Evolutionary conservation across 768 basidiomycete genomes (phyloP), one percentile per base, ranked within the genome.

Genomic region (Cyathus striatus): DNA sequence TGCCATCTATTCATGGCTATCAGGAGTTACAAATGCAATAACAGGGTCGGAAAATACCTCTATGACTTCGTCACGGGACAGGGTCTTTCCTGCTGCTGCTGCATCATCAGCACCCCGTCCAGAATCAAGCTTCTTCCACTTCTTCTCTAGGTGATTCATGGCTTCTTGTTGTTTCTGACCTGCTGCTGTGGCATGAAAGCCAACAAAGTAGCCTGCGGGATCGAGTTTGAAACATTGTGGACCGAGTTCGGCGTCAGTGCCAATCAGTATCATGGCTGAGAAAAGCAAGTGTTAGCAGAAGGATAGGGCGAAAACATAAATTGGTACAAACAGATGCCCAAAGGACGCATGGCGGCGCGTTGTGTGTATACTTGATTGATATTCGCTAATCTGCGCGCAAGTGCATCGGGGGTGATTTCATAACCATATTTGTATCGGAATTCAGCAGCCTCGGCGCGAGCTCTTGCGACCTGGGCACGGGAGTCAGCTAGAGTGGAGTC

Each of bases 301-400:
- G 30, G 23, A n/a, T 22, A 27, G n/a, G 17, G 17, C 13, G 24
- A 14, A 12, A 21, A 21, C 30, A 25, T 7, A 14, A 36, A n/a
- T 20, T 17, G 23, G 34, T 20, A 56, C 86, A 52, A 58, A 95
- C 95, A 85, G 48, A 98, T 96, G 33, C 95, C 96, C 23, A 97
- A 67, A 2, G 96, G 96, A 32, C 96, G 78, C 94, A 99, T 97
- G 26, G 80, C 96, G 2, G 95, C 95, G 45, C 90, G 78, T 66
- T 99, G 96, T 2, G 96, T 99, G 66, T 97, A 97, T 1, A 97
- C 95, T 66, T 98, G 96, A 59, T 97, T 98, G 63, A 98, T 92
- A 63, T 97, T 96, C 23, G 95, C 96, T 57, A 99, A 70, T 37
- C 95, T 78, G 50, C 93, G 83, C 17, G 96, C 90, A 34, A 99